Evolutionary conservation across 768 basidiomycete genomes (phyloP).

Genomic region (Mrakia gelida): DNA sequence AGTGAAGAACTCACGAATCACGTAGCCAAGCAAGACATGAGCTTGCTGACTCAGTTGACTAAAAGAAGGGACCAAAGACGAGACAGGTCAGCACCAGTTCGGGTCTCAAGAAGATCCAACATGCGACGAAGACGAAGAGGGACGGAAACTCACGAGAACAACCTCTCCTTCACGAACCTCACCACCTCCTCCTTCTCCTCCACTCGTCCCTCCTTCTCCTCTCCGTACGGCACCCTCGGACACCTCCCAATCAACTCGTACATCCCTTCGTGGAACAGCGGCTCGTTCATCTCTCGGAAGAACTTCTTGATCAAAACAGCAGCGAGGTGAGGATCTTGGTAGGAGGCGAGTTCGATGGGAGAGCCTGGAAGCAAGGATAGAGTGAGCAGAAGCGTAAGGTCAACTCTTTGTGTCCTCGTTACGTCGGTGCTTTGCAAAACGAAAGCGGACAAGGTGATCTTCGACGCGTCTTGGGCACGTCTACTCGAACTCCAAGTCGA

Average conservation of each 20-base stretch:
- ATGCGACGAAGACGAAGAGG: background rate
- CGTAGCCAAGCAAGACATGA: conserved; percentile 61
- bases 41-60: conserved; percentile 47
- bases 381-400: conserved; percentile 6
- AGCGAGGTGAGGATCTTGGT: conserved; percentile 71
- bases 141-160: conserved; percentile 56
- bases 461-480: background rate
- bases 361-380: conserved; percentile 47
- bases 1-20: conserved; percentile 48
- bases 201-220: conserved; percentile 39
- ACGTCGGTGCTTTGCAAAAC: background rate
- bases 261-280: conserved; percentile 66
- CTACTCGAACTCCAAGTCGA: background rate
- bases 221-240: conserved; percentile 52
- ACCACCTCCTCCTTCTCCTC: conserved; percentile 58
- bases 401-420: background rate
- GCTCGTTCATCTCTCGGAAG: conserved; percentile 70
- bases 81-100: background rate
- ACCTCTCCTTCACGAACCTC: conserved; percentile 61
- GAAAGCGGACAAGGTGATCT: background rate
- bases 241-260: conserved; percentile 66
- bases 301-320: conserved; percentile 84
- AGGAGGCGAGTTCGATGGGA: conserved; percentile 70
- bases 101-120: background rate
- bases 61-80: no score